These are phyloP conservation scores for Leccinum fibrillosum DNA, from an alignment of 768 basidiomycete genomes.

Conservation along the genomic window DNA sequence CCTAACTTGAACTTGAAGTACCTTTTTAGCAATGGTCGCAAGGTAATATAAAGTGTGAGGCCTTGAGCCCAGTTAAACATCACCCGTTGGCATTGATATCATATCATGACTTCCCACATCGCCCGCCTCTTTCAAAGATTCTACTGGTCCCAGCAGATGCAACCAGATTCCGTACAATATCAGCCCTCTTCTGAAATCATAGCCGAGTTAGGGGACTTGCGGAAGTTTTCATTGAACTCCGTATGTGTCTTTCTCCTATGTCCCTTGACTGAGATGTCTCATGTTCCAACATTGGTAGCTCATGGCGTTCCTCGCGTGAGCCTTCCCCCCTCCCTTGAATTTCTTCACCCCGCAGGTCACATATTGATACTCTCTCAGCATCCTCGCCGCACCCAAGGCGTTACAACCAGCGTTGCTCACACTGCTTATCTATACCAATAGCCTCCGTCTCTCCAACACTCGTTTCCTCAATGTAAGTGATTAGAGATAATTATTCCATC, in stretches of 20 bases:
- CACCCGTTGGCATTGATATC: too few relatives aligned
- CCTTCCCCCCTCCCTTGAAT: not conserved
- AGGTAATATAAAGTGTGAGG: too few relatives aligned
- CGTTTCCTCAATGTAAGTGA: constrained; percentile 9
- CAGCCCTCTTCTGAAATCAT: not conserved
- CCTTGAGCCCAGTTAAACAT: too few relatives aligned
- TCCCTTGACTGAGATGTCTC: not conserved
- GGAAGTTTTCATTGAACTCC: constrained; percentile 14
- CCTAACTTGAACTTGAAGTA: too few relatives aligned
- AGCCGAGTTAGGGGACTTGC: constrained; percentile 11
- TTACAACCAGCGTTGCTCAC: constrained; percentile 10
- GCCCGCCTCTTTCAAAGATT: not conserved
- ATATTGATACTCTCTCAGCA: not conserved
- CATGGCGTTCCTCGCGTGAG: constrained; percentile 17
- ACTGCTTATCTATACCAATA: constrained; percentile 25
- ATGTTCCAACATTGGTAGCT: constrained; percentile 8
- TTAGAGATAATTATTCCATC: not conserved
- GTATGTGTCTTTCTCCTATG: not conserved
- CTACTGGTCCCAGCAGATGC: not conserved
- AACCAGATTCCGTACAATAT: not conserved
- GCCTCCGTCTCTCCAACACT: not conserved
- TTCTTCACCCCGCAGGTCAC: not conserved
- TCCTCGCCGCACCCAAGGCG: constrained; percentile 5
- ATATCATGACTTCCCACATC: not conserved
- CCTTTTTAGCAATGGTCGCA: too few relatives aligned